Evolutionary conservation across 495 filamentous ascomycete genomes (phyloP).

Genomic region (Talaromyces proteolyticus): DNA sequence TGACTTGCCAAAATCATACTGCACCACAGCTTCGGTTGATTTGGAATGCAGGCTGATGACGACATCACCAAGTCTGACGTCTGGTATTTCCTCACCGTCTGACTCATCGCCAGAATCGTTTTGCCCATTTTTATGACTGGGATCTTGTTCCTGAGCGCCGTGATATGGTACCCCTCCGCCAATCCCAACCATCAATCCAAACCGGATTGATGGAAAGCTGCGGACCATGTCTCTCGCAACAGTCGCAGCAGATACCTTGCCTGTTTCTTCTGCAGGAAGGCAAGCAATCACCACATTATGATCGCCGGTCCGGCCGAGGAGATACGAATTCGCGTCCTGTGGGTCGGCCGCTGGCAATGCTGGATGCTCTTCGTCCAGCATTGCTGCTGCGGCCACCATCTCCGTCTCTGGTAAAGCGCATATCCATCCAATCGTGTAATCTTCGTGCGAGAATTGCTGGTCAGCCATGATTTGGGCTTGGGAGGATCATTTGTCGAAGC

Average conservation of each 20-base stretch:
- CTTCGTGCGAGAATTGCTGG: background rate
- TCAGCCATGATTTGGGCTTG: too few relatives aligned
- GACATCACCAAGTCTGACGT: slow-evolving; percentile 27
- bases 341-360: slow-evolving; percentile 1
- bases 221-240: slow-evolving; percentile 22
- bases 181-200: slow-evolving; percentile 41
- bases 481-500: too few relatives aligned
- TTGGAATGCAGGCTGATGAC: slow-evolving; percentile 27
- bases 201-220: slow-evolving; percentile 30
- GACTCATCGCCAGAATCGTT: slow-evolving; percentile 2
- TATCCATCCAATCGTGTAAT: slow-evolving; percentile 34
- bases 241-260: slow-evolving; percentile 13
- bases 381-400: slow-evolving; percentile 20
- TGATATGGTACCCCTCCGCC: slow-evolving; percentile 24
- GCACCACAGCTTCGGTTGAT: slow-evolving; percentile 23
- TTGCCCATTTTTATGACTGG: background rate
- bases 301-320: slow-evolving; percentile 21
- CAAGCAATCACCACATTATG: slow-evolving; percentile 35
- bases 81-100: background rate
- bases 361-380: slow-evolving; percentile 27
- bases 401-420: slow-evolving; percentile 27
- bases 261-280: slow-evolving; percentile 15
- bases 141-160: background rate
- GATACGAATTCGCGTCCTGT: slow-evolving; percentile 24
- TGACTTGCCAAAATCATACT: slow-evolving; percentile 32